Conservation (phyloP, 108 stramenopile species). For the Bacterosira constricta region DNA sequence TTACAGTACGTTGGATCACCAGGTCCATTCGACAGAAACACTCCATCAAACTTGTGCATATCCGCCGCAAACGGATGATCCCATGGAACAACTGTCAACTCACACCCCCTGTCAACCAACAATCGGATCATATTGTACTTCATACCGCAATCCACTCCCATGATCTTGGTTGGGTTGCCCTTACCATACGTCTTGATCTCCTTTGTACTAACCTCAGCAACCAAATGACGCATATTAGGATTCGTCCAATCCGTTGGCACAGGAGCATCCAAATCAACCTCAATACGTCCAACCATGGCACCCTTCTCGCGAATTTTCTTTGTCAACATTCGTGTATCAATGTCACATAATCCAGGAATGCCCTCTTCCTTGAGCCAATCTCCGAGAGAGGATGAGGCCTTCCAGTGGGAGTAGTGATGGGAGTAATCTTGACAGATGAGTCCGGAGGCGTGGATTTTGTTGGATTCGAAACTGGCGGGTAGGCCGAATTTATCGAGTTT, state of each 20-base stretch:
- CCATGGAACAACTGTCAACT: slow-evolving; percentile 95
- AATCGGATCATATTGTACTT: slow-evolving; percentile 99
- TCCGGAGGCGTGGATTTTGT: slow-evolving; percentile 92
- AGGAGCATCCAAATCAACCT: slow-evolving; percentile 67
- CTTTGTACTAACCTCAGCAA: slow-evolving; percentile 91
- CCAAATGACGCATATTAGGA: slow-evolving; percentile 89
- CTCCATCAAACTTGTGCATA: slow-evolving; percentile 90
- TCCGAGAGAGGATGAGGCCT: slow-evolving; percentile 89
- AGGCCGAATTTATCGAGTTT: slow-evolving; percentile 87
- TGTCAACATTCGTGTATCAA: slow-evolving; percentile 96
- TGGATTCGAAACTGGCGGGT: slow-evolving; percentile 91
- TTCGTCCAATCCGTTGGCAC: slow-evolving; percentile 69
- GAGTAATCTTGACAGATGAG: slow-evolving; percentile 95
- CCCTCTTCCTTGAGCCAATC: slow-evolving; percentile 97
- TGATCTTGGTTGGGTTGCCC: slow-evolving; percentile 88
- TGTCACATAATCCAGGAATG: slow-evolving; percentile 90
- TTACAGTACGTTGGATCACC: slow-evolving; percentile 95
- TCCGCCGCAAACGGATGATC: slow-evolving; percentile 90
- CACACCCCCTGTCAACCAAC: slow-evolving; percentile 90
- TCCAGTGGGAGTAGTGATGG: slow-evolving; percentile 95
- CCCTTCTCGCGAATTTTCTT: slow-evolving; percentile 97
- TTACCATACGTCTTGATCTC: slow-evolving; percentile 85
- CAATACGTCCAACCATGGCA: slow-evolving; percentile 91
- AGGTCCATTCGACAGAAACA: slow-evolving; percentile 97
- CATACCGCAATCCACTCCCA: slow-evolving; percentile 98